Evolutionary conservation across 805 yeast species (phyloP).

Genomic region (Debaryomyces castellii): DNA sequence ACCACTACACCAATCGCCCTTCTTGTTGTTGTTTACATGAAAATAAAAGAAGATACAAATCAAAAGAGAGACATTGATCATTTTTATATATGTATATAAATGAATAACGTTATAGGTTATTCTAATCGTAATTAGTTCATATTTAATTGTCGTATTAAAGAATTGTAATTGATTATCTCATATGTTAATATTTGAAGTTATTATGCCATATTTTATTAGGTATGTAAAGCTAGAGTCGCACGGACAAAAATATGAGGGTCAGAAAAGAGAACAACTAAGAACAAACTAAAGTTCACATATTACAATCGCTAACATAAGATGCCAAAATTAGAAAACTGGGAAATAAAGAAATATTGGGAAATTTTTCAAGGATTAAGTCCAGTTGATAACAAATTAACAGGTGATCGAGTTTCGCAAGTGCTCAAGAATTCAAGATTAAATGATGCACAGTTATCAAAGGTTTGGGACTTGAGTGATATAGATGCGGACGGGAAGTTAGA

Average conservation of each 20-base stretch:
- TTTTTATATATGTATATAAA: too few species aligned
- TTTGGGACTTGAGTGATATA: constrained; percentile 92
- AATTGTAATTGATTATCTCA: too few species aligned
- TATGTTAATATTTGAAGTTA: too few species aligned
- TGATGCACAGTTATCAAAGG: constrained; percentile 71
- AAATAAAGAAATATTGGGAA: constrained; percentile 96
- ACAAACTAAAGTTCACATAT: neutral
- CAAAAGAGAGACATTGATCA: too few species aligned
- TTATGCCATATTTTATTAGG: too few species aligned
- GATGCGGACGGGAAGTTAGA: constrained; percentile 90
- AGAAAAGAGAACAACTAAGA: constrained; percentile 1
- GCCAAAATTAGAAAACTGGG: constrained; percentile 90
- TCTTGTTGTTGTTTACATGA: neutral
- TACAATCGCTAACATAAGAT: constrained; percentile 11
- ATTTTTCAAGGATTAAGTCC: constrained; percentile 91
- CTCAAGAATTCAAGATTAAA: constrained; percentile 84
- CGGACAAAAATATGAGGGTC: neutral
- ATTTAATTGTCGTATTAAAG: too few species aligned
- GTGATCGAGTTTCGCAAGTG: constrained; percentile 82
- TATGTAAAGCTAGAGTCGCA: too few species aligned
- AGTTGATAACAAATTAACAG: constrained; percentile 70
- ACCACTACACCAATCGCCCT: constrained; percentile 91
- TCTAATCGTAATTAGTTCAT: too few species aligned
- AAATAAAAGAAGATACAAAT: neutral
- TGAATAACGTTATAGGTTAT: too few species aligned